A percentile compares a stretch with the other conserved stretches of the same genome.
Conservation (phyloP, 2,329 filamentous ascomycete species). For the Colletotrichum trifolii region DNA sequence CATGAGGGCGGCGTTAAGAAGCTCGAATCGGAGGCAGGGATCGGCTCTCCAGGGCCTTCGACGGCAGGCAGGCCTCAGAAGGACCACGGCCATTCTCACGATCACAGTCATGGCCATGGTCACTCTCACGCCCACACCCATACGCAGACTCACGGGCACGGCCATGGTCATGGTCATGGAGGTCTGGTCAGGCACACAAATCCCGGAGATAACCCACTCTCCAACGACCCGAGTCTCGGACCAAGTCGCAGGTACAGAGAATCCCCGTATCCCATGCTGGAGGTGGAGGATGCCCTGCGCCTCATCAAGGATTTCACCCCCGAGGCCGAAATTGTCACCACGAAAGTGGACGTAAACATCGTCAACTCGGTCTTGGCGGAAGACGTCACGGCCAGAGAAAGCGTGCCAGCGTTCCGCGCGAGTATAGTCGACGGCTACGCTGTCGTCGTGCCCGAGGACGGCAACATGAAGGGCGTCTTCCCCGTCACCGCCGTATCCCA, state of each 20-base stretch:
- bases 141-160: conserved; percentile 63
- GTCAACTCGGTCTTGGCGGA: conserved; percentile 85
- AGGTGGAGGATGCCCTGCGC: conserved; percentile 82
- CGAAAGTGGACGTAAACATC: conserved; percentile 72
- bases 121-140: conserved; percentile 66
- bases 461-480: conserved; percentile 80
- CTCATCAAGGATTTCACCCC: conserved; percentile 82
- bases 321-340: conserved; percentile 63
- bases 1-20: conserved; percentile 86
- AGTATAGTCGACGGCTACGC: conserved; percentile 99
- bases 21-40: conserved; percentile 84
- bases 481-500: conserved; percentile 90
- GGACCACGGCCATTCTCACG: conserved; percentile 67
- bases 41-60: conserved; percentile 48
- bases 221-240: conserved; percentile 70
- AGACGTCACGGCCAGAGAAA: conserved; percentile 82
- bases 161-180: conserved; percentile 71
- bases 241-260: conserved; percentile 80
- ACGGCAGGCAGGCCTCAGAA: conserved; percentile 52
- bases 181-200: conserved; percentile 79
- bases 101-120: conserved; percentile 52
- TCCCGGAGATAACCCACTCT: conserved; percentile 65
- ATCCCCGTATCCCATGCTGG: conserved; percentile 93
- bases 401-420: conserved; percentile 91
- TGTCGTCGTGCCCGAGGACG: conserved; percentile 73